Evolutionary conservation across 2,329 filamentous ascomycete species (phyloP).

Genomic region (Aspergillus fijiensis): DNA sequence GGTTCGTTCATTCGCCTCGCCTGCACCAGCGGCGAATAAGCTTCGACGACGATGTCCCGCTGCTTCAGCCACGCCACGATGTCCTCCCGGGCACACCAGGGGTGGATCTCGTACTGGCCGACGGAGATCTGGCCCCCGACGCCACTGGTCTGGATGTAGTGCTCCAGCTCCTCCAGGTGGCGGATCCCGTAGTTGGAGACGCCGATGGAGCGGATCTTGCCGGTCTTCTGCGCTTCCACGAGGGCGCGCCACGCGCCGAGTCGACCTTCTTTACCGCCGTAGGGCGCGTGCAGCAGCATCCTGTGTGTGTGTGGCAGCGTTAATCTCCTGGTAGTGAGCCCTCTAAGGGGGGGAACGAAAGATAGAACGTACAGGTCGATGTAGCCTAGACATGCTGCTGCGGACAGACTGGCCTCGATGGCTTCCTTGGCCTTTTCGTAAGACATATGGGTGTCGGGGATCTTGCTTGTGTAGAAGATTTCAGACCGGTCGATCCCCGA

Average conservation of each 20-base stretch:
- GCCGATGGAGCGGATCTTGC: constrained; percentile 42
- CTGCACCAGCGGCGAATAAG: constrained; percentile 50
- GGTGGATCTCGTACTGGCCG: constrained; percentile 87
- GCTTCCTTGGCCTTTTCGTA: constrained; percentile 66
- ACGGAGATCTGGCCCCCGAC: constrained; percentile 70
- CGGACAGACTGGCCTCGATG: constrained; percentile 62
- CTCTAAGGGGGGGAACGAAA: not conserved
- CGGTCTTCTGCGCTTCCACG: constrained; percentile 40
- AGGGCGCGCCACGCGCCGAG: constrained; percentile 43
- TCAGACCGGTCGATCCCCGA: constrained; percentile 54
- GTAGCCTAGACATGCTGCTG: constrained; percentile 63
- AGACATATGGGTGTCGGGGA: constrained; percentile 52
- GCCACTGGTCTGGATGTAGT: constrained; percentile 36
- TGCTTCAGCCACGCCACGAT: constrained; percentile 74
- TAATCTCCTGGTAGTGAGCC: not conserved
- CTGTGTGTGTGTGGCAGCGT: constrained; percentile 17
- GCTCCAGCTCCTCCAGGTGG: constrained; percentile 43
- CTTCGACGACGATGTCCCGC: constrained; percentile 62
- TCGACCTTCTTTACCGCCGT: constrained; percentile 38
- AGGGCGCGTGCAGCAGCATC: constrained; percentile 43
- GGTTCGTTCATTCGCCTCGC: constrained; percentile 53
- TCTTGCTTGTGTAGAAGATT: constrained; percentile 64
- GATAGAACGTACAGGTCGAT: constrained; percentile 57
- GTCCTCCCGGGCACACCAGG: constrained; percentile 78
- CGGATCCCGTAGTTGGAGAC: constrained; percentile 44